phyloP scores from a whole-genome alignment of 1,284 basidiomycete genomes.

The Leccinum variabile region DNA sequence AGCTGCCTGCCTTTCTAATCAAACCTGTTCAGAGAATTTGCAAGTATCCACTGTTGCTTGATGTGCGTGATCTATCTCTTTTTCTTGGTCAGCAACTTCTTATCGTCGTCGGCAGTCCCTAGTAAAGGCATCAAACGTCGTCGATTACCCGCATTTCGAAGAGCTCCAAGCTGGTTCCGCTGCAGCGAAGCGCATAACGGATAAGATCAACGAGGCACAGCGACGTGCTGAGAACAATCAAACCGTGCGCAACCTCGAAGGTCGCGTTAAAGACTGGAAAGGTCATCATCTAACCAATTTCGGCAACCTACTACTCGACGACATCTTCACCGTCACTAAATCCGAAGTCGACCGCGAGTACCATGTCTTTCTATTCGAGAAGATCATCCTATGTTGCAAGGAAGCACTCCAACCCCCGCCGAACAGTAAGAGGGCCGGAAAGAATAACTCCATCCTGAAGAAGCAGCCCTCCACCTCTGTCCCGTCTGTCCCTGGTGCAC shows the following conservation, averaged over 20 bases:
- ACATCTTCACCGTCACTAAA: constrained; percentile 95
- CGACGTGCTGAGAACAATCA: constrained; percentile 83
- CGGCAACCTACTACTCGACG: constrained; percentile 90
- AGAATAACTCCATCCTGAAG: constrained; percentile 77
- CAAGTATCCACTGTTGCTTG: constrained; percentile 89
- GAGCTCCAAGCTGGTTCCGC: constrained; percentile 85
- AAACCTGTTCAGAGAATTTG: constrained; percentile 90
- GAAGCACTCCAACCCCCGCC: constrained; percentile 58
- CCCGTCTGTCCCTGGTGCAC: constrained; percentile 47
- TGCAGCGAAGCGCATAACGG: constrained; percentile 90
- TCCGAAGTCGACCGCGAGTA: constrained; percentile 97
- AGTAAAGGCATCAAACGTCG: constrained; percentile 70
- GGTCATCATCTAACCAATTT: constrained; percentile 95
- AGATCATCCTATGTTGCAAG: constrained; percentile 99
- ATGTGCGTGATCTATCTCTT: constrained; percentile 62
- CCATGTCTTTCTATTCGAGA: constrained; percentile 98
- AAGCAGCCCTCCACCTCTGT: constrained; percentile 55
- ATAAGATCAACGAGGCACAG: constrained; percentile 95
- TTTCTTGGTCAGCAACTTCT: neutral
- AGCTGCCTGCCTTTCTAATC: constrained; percentile 89
- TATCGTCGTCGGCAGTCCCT: constrained; percentile 49
- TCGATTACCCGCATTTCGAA: constrained; percentile 71
- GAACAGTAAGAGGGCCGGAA: constrained; percentile 60
- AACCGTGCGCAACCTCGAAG: constrained; percentile 87
- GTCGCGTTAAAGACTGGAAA: constrained; percentile 98